A percentile compares a stretch with the other conserved stretches of the same genome.
phyloP scores from a whole-genome alignment of 495 filamentous ascomycete genomes.

The Clavariopsis aquatica region DNA sequence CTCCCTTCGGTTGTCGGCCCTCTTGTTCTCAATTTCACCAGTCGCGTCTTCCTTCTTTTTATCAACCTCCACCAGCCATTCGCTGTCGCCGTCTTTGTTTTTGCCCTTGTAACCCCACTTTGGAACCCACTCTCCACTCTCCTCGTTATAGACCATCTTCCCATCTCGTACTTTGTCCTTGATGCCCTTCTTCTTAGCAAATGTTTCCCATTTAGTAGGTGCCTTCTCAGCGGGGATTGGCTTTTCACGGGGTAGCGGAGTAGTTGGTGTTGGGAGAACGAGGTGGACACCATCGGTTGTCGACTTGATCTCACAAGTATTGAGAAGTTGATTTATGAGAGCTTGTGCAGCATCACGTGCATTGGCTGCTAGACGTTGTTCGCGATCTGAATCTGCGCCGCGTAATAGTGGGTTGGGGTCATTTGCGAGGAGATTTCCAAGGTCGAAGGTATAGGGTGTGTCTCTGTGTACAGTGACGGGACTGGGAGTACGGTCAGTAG shows the following conservation, averaged over 20 bases:
- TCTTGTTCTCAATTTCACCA: conserved; percentile 55
- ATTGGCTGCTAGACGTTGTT: conserved; percentile 57
- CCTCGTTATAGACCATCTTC: conserved; percentile 82
- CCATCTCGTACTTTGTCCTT: conserved; percentile 68
- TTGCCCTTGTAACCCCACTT: conserved; percentile 95
- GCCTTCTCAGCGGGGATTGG: conserved; percentile 75
- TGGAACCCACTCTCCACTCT: conserved; percentile 80
- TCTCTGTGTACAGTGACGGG: conserved; percentile 73
- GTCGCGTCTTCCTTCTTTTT: conserved; percentile 66
- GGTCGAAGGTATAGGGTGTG: conserved; percentile 88
- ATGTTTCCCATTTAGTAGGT: conserved; percentile 90
- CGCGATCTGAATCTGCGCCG: conserved; percentile 41
- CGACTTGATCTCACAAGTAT: conserved; percentile 74
- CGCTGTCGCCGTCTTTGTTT: conserved; percentile 73
- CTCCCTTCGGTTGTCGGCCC: conserved; percentile 58
- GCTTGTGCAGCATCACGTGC: conserved; percentile 86
- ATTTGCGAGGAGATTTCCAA: conserved; percentile 77
- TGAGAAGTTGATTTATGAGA: conserved; percentile 86
- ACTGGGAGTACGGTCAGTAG: conserved; percentile 39
- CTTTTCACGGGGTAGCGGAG: conserved; percentile 82
- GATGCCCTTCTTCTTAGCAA: conserved; percentile 95
- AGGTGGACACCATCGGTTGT: conserved; percentile 65
- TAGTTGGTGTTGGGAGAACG: conserved; percentile 67
- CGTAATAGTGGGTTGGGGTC: conserved; percentile 78
- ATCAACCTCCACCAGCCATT: conserved; percentile 91